These are phyloP conservation scores for Fusarium sambucinum DNA, from an alignment of 2,329 filamentous ascomycete species.

Conservation along the genomic window DNA sequence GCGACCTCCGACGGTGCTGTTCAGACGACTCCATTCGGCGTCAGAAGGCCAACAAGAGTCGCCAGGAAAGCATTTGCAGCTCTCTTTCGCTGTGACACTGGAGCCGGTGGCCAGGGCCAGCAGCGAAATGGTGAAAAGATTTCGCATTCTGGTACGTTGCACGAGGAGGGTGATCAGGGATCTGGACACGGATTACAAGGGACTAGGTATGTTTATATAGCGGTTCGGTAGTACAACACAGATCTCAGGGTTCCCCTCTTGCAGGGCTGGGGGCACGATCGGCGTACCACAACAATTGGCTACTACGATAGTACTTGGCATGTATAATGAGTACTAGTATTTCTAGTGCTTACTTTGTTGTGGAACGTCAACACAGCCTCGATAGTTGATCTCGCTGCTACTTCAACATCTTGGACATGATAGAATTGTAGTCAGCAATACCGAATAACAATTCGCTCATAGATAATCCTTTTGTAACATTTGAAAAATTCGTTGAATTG, in stretches of 20 bases:
- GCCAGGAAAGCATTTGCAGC: slow-evolving; percentile 52
- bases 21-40: slow-evolving; percentile 61
- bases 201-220: not conserved
- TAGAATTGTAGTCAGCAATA: too few relatives aligned
- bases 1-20: slow-evolving; percentile 62
- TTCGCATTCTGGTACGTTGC: not conserved
- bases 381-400: too few relatives aligned
- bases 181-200: accelerated
- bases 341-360: not conserved
- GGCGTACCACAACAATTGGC: not conserved
- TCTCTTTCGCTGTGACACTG: not conserved
- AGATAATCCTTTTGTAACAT: accelerated
- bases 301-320: not conserved
- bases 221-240: not conserved
- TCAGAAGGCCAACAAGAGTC: slow-evolving; percentile 65
- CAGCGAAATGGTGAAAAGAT: not conserved
- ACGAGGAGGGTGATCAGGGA: accelerated
- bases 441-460: too few relatives aligned
- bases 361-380: too few relatives aligned
- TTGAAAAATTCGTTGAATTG: accelerated
- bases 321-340: not conserved
- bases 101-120: not conserved
- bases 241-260: not conserved
- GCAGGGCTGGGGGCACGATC: not conserved
- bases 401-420: too few relatives aligned